Evolutionary conservation across 345 rosid genomes (phyloP).

Genomic region (Melaleuca alternifolia): DNA sequence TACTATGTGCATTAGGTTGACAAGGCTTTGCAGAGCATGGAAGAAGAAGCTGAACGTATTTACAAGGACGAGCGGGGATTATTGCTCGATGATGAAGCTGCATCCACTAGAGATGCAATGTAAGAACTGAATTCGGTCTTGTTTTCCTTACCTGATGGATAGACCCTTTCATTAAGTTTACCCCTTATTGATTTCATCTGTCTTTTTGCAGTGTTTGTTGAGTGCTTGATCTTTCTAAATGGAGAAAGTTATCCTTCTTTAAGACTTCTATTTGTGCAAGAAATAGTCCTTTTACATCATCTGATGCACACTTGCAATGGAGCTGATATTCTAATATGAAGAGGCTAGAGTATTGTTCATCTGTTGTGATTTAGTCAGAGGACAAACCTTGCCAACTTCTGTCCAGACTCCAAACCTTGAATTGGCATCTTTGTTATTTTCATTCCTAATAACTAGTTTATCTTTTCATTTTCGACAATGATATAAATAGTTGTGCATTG

Average conservation of each 20-base stretch:
- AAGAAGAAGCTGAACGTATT: slow-evolving; percentile 87
- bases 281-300: background rate
- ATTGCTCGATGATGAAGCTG: slow-evolving; percentile 92
- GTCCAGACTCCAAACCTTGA: background rate
- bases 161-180: background rate
- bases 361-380: background rate
- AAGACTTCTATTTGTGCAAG: background rate
- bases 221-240: background rate
- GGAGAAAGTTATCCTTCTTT: background rate
- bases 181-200: background rate
- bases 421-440: background rate
- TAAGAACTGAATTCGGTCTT: slow-evolving; percentile 23
- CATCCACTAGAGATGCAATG: slow-evolving; percentile 97
- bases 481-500: background rate
- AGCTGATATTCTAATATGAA: background rate
- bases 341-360: background rate
- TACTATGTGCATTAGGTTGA: slow-evolving; percentile 46
- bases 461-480: background rate
- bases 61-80: slow-evolving; percentile 73
- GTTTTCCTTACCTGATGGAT: background rate
- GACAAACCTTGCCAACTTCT: background rate
- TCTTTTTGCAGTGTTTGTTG: background rate
- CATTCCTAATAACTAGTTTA: background rate
- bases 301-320: background rate
- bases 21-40: slow-evolving; percentile 81